phyloP scores from a whole-genome alignment of 352 stramenopile species.

The Paralagenidium karlingii region DNA sequence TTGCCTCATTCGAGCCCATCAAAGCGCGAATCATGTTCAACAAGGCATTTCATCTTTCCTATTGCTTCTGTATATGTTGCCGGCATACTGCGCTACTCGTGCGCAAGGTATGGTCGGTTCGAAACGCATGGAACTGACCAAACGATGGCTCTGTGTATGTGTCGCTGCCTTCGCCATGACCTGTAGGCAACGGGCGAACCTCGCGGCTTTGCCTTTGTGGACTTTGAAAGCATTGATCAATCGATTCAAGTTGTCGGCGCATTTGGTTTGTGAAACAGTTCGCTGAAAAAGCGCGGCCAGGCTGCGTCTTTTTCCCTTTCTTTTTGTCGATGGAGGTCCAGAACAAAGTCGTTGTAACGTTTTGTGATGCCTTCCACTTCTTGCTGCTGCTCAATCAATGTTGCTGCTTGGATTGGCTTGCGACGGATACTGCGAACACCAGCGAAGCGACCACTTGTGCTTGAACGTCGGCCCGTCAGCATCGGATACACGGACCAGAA shows the following conservation, averaged over 20 bases:
- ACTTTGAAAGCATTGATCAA: constrained; percentile 45
- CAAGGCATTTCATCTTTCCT: constrained; percentile 48
- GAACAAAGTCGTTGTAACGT: too few species aligned
- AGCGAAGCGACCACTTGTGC: constrained; percentile 37
- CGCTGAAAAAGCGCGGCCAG: not conserved
- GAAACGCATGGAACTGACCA: not conserved
- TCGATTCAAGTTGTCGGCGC: constrained; percentile 34
- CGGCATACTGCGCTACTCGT: too few species aligned
- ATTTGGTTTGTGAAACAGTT: constrained; percentile 24
- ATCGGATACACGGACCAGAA: constrained; percentile 31
- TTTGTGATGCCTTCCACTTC: too few species aligned
- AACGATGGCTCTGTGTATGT: not conserved
- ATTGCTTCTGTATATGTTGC: too few species aligned
- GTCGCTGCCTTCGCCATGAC: not conserved
- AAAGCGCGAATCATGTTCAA: constrained; percentile 42
- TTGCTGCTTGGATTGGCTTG: too few species aligned
- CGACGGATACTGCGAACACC: too few species aligned
- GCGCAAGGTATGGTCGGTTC: not conserved
- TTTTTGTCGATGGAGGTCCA: too few species aligned
- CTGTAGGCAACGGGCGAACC: constrained; percentile 34
- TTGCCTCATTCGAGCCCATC: constrained; percentile 35
- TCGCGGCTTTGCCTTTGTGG: constrained; percentile 69
- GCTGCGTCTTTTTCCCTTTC: not conserved
- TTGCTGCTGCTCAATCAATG: too few species aligned
- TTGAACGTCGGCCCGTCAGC: constrained; percentile 25